Base-by-base conservation (phyloP, 306 rosid genomes). In the Echinosophora koreensis region DNA sequence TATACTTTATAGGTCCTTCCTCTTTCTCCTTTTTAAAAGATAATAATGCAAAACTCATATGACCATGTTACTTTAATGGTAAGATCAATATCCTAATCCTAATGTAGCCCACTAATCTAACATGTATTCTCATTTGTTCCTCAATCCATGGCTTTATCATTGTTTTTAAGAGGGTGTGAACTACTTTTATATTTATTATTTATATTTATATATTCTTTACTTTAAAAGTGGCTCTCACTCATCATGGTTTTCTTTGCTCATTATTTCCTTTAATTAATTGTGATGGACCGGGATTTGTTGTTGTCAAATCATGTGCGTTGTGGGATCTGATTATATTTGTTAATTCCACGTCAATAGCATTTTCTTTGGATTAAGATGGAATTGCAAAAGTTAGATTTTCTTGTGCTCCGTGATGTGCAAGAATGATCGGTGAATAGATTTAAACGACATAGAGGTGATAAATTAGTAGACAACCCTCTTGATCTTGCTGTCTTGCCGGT, bases 31-130 rank as follows among this genome's bases (percentile, higher is more conserved):
- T 72, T 68, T 39, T 46, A 15, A 76, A 80, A 70, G 74, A 79
- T 76, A 79, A 42, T 42, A 42, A 60, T 84, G 78, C 70, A 66
- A 80, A 71, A 81, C 86, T 77, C 85, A 72, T 65, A 72, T 82
- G 87, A 83, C 69, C 79, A 80, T 82, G 78, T 78, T 15, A 83
- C 84, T 76, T 87, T 79, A 73, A 42, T 87, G 81, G 65, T 55
- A 34, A 79, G 62, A 71, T 89, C 84, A 56, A 78, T 85, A 85
- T 88, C 82, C 83, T 85, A 83, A 82, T 90, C 83, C 87, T 77
- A 75, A 62, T 88, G 92, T 86, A 80, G 15, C 89, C 92, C 97
- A 91, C 89, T 86, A 78, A 90, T 84, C 90, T 74, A 78, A 77
- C 87, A 88, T 69, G 5, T 56, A 64, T 22, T 81, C 80, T 78